These are phyloP conservation scores for Artemisia tridentata DNA, from an alignment of 129 eudicot species.

Conservation along the genomic window DNA sequence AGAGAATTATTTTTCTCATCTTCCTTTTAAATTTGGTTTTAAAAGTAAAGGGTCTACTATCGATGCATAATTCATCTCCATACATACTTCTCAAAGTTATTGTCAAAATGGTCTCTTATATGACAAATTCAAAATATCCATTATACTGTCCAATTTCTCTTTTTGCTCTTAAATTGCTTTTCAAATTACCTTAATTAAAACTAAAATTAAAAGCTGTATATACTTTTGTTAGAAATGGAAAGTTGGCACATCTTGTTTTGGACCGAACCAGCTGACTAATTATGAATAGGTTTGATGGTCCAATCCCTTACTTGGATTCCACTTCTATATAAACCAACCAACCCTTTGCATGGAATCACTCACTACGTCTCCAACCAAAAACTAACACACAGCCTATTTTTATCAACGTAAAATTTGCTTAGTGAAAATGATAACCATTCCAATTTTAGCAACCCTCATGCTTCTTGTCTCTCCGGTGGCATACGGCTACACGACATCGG, in stretches of 20 bases:
- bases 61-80: background rate
- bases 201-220: background rate
- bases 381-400: background rate
- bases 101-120: conserved; percentile 1
- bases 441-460: conserved; percentile 24
- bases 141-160: background rate
- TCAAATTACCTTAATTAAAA: background rate
- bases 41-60: conserved; percentile 18
- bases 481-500: conserved; percentile 19
- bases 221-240: conserved; percentile 12
- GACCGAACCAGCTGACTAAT: conserved; percentile 10
- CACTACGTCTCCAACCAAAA: conserved; percentile 14
- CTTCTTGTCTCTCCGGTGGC: conserved; percentile 33
- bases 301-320: conserved; percentile 13
- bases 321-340: conserved; percentile 43
- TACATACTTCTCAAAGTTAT: background rate
- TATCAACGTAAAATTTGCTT: background rate
- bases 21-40: background rate
- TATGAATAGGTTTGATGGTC: conserved; percentile 2
- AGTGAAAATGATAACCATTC: conserved; percentile 24
- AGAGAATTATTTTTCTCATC: too few species aligned
- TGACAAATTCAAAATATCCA: background rate
- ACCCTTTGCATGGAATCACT: conserved; percentile 27
- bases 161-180: background rate
- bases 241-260: conserved; percentile 20